Evolutionary conservation across 345 rosid species (phyloP), one percentile per base, ranked within the genome.

Genomic region (Ailanthus altissimus): DNA sequence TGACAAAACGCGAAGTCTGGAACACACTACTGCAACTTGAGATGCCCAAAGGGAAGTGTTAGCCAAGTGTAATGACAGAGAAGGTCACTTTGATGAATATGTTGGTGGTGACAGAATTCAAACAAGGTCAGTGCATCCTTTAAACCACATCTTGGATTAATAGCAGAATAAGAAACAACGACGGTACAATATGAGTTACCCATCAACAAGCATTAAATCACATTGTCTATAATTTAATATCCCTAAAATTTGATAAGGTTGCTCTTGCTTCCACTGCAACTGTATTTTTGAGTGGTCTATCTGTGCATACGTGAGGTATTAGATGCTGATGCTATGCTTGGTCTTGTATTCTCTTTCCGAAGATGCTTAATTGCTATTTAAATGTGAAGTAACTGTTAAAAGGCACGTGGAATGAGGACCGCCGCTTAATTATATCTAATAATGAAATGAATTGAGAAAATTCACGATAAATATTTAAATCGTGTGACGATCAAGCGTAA

Each of bases 281-380:
- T 46, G 5, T 53, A 53, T 51, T 42, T 51, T 42, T 46, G 23
- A 46, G 57, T 8, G 10, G 54, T 63, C 60, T 46, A 61, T 23
- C 14, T 10, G 47, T 75, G 8, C 20, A 40, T 10, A 20, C 6
- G 10, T 20, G 26, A n/a, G 67, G 50, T 28, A 61, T 70, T 70
- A 51, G 80, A 81, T 81, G 81, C 81, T 54, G 62, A 76, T 58
- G 20, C 40, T 23, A 56, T 57, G 54, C 76, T 49, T 11, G 57
- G 68, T 65, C 77, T 46, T 36, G 53, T 80, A 70, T 36, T 72
- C 70, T 20, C 57, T 64, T 75, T 49, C 49, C 42, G 4, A 13
- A 61, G 75, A 77, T 77, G 77, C 83, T 73, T 32, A 25, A 50
- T 16, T 21, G 63, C 74, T 26, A 74, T 4, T 73, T 26, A 58